Percentiles rank a stretch among this genome's conserved stretches.
phyloP scores from a whole-genome alignment of 2,329 filamentous ascomycete species.

The Botrytis galanthina region DNA sequence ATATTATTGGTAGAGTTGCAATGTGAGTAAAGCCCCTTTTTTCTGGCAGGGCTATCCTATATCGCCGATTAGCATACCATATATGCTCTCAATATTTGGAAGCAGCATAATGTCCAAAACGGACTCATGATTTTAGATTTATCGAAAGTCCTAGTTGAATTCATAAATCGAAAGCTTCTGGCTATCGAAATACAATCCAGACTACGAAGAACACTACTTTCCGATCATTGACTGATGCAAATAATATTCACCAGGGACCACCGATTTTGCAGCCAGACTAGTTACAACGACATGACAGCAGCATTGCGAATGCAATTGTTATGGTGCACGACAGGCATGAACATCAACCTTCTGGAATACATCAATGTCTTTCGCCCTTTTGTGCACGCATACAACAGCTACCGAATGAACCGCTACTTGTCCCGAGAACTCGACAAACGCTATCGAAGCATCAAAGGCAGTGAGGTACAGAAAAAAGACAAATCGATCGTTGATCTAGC shows the following conservation, averaged over 20 bases:
- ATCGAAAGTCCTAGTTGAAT: neutral
- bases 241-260: neutral
- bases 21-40: neutral
- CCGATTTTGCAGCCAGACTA: neutral
- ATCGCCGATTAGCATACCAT: neutral
- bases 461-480: neutral
- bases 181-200: neutral
- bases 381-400: slow-evolving; percentile 1
- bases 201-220: neutral
- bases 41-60: neutral
- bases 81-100: neutral
- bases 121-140: neutral
- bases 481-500: slow-evolving; percentile 7
- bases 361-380: slow-evolving; percentile 11
- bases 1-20: slow-evolving; percentile 9
- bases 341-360: slow-evolving; percentile 3
- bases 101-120: neutral
- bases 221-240: too few species aligned
- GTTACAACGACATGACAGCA: slow-evolving; percentile 4
- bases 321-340: slow-evolving; percentile 4
- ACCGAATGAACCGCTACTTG: slow-evolving; percentile 7
- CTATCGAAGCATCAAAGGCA: neutral
- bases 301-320: neutral
- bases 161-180: neutral
- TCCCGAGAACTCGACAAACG: neutral